phyloP scores from a whole-genome alignment of 2,329 filamentous ascomycete genomes.

The Claviceps maximensis region DNA sequence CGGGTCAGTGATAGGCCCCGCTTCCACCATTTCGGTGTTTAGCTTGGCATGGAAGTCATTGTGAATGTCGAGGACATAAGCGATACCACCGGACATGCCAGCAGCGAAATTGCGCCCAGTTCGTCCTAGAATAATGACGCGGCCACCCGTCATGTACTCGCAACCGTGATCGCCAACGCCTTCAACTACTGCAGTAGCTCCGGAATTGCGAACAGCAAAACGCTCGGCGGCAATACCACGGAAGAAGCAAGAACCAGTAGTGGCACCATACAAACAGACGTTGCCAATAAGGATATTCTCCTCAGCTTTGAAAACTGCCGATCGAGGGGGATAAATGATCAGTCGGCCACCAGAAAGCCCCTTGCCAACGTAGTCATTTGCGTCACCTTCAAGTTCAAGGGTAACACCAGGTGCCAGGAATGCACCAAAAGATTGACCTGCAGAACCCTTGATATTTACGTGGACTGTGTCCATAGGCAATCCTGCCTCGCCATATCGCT shows the following conservation, averaged over 20 bases:
- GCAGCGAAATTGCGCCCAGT: slow-evolving; percentile 96
- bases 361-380: slow-evolving; percentile 96
- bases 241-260: slow-evolving; percentile 87
- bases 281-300: slow-evolving; percentile 93
- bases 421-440: slow-evolving; percentile 91
- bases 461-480: slow-evolving; percentile 89
- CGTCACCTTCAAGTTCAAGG: slow-evolving; percentile 85
- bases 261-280: slow-evolving; percentile 89
- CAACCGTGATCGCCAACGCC: slow-evolving; percentile 93
- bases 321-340: slow-evolving; percentile 84
- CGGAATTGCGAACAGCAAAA: slow-evolving; percentile 93
- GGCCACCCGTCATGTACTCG: slow-evolving; percentile 98
- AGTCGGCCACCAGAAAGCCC: slow-evolving; percentile 84
- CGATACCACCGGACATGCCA: slow-evolving; percentile 97
- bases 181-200: slow-evolving; percentile 90
- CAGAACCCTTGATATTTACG: slow-evolving; percentile 90
- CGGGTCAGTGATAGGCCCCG: slow-evolving; percentile 70
- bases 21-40: slow-evolving; percentile 96
- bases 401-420: slow-evolving; percentile 90
- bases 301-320: slow-evolving; percentile 87
- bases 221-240: slow-evolving; percentile 91
- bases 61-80: slow-evolving; percentile 82
- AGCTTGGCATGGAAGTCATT: slow-evolving; percentile 86
- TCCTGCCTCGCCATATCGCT: slow-evolving; percentile 78
- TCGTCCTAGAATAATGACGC: slow-evolving; percentile 71